Evolutionary conservation across 2,329 filamentous ascomycete species (phyloP).

Genomic region (Colletotrichum tanaceti): DNA sequence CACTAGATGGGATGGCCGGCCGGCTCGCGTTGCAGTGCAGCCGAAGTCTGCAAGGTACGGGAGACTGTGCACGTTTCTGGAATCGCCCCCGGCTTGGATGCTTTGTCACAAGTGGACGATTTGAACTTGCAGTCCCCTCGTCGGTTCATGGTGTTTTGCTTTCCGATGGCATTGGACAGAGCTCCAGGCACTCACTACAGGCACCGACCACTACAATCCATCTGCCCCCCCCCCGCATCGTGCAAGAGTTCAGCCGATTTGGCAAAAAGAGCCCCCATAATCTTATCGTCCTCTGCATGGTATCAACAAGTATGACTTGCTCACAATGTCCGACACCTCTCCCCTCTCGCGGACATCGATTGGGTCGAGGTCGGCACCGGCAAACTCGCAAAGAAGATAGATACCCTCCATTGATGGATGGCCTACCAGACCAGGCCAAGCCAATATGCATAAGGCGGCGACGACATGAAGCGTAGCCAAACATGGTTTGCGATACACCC

Average conservation of each 20-base stretch:
- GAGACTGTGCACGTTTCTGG: constrained; percentile 35
- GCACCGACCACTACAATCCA: constrained; percentile 14
- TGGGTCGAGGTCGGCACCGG: not conserved
- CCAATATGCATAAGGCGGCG: not conserved
- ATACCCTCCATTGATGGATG: not conserved
- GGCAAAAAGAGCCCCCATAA: constrained; percentile 18
- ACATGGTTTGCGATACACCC: not conserved
- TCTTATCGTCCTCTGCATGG: not conserved
- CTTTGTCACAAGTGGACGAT: constrained; percentile 18
- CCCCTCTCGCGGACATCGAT: not conserved
- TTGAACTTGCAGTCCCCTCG: constrained; percentile 1
- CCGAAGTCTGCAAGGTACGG: constrained; percentile 38
- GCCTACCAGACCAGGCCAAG: not conserved
- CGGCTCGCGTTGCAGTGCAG: constrained; percentile 35
- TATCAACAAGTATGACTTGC: not conserved
- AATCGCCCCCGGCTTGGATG: constrained; percentile 27
- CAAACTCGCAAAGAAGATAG: not conserved
- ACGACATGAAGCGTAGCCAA: not conserved
- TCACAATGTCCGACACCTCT: not conserved
- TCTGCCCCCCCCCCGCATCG: not conserved
- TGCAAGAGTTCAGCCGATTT: constrained; percentile 4
- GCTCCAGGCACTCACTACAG: too few relatives aligned
- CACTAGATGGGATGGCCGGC: constrained; percentile 14
- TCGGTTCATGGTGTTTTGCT: constrained; percentile 23
- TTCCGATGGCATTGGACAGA: constrained; percentile 16